Conservation (phyloP, 768 basidiomycete species). For the Pholiota conissans region DNA sequence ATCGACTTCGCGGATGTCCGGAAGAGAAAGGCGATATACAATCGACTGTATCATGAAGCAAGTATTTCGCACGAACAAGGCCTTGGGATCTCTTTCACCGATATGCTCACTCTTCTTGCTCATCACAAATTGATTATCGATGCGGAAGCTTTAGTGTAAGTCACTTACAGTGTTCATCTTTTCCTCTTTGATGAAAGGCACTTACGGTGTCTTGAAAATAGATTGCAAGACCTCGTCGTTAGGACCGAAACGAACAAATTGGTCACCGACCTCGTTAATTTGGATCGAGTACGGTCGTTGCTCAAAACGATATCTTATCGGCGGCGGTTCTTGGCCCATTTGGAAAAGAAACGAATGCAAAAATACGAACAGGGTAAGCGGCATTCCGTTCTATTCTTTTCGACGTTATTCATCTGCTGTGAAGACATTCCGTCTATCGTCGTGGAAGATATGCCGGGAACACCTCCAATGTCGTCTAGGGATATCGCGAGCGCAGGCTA, state of each 20-base stretch:
- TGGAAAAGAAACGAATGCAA: conserved; percentile 40
- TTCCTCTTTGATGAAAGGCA: conserved; percentile 1
- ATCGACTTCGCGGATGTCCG: conserved; percentile 69
- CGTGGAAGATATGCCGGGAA: conserved; percentile 58
- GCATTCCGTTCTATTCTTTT: neutral
- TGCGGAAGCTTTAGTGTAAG: conserved; percentile 84
- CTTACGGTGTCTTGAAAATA: conserved; percentile 27
- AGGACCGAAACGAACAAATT: conserved; percentile 76
- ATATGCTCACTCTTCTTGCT: conserved; percentile 83
- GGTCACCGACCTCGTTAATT: conserved; percentile 80
- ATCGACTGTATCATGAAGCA: conserved; percentile 86
- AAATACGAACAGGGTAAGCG: conserved; percentile 41
- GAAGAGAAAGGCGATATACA: conserved; percentile 68
- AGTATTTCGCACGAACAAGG: conserved; percentile 66
- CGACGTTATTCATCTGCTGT: neutral
- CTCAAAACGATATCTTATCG: conserved; percentile 76
- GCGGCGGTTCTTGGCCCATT: conserved; percentile 58
- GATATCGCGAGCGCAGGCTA: conserved; percentile 53
- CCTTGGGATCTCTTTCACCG: conserved; percentile 86
- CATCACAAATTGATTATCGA: conserved; percentile 94
- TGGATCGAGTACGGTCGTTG: conserved; percentile 82
- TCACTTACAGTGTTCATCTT: conserved; percentile 15
- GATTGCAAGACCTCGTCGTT: conserved; percentile 78
- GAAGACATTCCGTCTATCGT: conserved; percentile 72
- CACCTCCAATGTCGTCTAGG: conserved; percentile 49